These are phyloP conservation scores for Cytospora piceae DNA, from an alignment of 2,329 filamentous ascomycete genomes.

Conservation along the genomic window DNA sequence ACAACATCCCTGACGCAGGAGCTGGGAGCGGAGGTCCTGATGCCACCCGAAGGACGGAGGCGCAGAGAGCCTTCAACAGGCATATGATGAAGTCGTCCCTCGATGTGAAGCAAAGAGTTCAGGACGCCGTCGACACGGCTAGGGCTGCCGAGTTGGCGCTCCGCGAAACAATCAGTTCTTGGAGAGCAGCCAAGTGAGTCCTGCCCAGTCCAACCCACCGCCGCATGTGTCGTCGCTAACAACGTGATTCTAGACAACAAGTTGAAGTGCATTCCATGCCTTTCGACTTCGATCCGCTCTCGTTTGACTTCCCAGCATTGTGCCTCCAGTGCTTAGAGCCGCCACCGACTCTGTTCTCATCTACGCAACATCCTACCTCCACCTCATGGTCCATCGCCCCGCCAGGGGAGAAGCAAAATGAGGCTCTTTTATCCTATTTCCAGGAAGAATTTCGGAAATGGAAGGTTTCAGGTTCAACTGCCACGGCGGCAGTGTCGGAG, in stretches of 20 bases:
- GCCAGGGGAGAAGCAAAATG: constrained; percentile 73
- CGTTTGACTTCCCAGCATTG: constrained; percentile 83
- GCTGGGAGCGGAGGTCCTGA: constrained; percentile 39
- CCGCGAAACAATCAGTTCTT: constrained; percentile 78
- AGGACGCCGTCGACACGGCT: constrained; percentile 77
- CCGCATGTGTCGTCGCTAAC: neutral
- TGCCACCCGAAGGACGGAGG: constrained; percentile 40
- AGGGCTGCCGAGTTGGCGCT: constrained; percentile 83
- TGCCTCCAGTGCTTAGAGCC: constrained; percentile 80
- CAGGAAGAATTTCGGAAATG: constrained; percentile 68
- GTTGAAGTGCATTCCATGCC: constrained; percentile 60
- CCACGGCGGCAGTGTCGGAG: constrained; percentile 53
- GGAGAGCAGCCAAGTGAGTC: constrained; percentile 81
- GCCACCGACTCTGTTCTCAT: constrained; percentile 80
- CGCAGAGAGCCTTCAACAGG: constrained; percentile 52
- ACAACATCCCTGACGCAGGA: constrained; percentile 64
- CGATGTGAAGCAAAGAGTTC: constrained; percentile 65
- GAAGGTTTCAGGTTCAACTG: constrained; percentile 57
- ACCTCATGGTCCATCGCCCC: constrained; percentile 82
- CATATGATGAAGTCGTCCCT: constrained; percentile 62
- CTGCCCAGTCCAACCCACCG: constrained; percentile 30
- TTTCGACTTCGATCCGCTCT: constrained; percentile 82
- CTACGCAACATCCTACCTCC: constrained; percentile 75
- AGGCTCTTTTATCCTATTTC: constrained; percentile 71
- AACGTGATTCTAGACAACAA: constrained; percentile 49